Conservation (phyloP, 805 yeast species). For the Tetrapisispora taiwanensis region DNA sequence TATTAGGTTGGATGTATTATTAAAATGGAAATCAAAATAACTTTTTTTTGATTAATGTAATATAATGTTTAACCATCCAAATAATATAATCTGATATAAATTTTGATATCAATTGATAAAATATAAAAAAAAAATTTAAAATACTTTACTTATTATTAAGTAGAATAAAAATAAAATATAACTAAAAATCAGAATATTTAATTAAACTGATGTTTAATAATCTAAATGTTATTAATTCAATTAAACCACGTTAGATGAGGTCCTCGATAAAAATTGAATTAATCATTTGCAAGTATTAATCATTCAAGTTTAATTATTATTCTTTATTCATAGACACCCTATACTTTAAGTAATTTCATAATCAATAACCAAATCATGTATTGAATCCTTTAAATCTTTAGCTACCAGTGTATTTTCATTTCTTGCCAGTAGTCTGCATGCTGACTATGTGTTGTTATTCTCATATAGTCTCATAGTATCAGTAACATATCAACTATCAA, state of each 20-base stretch:
- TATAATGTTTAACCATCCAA: neutral
- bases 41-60: neutral
- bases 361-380: neutral
- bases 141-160: neutral
- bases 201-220: no score
- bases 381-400: neutral
- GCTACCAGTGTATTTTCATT: neutral
- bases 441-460: no score
- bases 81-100: neutral
- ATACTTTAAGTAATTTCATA: neutral
- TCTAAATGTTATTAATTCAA: neutral
- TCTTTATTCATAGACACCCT: neutral
- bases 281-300: neutral
- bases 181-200: neutral
- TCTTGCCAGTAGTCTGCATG: no score
- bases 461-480: no score
- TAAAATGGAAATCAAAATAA: conserved; percentile 20
- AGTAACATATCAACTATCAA: no score
- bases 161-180: neutral
- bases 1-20: conserved; percentile 65
- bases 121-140: neutral
- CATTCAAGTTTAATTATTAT: neutral
- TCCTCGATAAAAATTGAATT: neutral
- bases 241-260: neutral
- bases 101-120: no score